Evolutionary conservation across 108 stramenopile genomes (phyloP), one percentile per base, ranked within the genome.

Genomic region (Cylindrotheca closterium): DNA sequence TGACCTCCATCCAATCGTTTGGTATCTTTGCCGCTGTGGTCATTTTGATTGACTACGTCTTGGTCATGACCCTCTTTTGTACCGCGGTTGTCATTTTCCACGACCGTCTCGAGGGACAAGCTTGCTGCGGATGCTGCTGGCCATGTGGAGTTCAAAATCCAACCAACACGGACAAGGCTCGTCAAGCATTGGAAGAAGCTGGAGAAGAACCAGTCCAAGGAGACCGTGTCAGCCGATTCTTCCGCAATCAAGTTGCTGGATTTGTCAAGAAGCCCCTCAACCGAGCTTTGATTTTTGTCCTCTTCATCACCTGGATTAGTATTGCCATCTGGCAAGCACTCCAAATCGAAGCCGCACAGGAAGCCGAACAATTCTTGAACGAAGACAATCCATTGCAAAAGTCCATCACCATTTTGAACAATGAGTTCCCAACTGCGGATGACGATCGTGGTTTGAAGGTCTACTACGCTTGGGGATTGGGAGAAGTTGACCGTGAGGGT

Each of bases 11-110:
- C 42, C 75, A 77, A 55, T 62, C 60, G 30, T 82, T 82, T 58
- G 81, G 81, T 2, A 75, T 82, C 56, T 82, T 82, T 59, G 81
- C 81, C 2, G 78, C 78, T 2, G 51, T 79, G 1, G 81, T 82
- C 18, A 82, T 82, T 21, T 69, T 79, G 19, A 67, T 79, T 42
- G 81, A 82, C 50, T 82, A 82, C 37, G 72, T 77, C 28, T 63
- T 82, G 30, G 81, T 82, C 8, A 82, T 82, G 81, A 75, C 71
- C n/a, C 59, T 79, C 31, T 82, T 79, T 57, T 82, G 81, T 56
- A 79, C 81, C 12, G 77, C 77, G 12, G 75, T 77, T 19, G 75
- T 82, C 18, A 79, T 82, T 65, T 82, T 77, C 51, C 81, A 82
- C 63, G 54, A 79, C 49, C 60, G 70, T 0, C 79, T 59, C 30